Percentiles rank a stretch among this genome's conserved stretches.
Evolutionary conservation across 441 rosid genomes (phyloP).

Genomic region (Populus hybrid): DNA sequence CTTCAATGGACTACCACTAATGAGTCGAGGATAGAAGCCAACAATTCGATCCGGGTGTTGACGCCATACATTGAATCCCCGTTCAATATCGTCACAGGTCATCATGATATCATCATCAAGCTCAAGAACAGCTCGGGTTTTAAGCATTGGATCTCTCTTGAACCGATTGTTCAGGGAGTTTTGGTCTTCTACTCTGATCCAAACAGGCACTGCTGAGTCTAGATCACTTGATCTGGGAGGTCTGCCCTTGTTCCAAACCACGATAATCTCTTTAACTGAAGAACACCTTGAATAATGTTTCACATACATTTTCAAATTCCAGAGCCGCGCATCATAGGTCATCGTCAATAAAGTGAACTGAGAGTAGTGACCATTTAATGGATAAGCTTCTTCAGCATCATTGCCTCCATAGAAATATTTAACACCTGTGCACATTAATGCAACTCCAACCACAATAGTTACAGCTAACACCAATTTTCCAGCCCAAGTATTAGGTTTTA

Average conservation of each 20-base stretch:
- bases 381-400: constrained; percentile 71
- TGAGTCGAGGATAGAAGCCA: constrained; percentile 83
- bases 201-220: constrained; percentile 81
- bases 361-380: constrained; percentile 62
- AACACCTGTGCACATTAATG: constrained; percentile 51
- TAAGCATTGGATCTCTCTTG: constrained; percentile 60
- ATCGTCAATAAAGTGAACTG: constrained; percentile 87
- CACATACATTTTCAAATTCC: constrained; percentile 93
- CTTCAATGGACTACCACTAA: constrained; percentile 47
- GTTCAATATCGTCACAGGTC: constrained; percentile 77
- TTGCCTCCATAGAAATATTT: constrained; percentile 70
- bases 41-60: constrained; percentile 76
- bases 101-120: constrained; percentile 99
- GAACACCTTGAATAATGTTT: constrained; percentile 93
- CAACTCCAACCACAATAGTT: constrained; percentile 47
- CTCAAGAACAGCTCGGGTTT: constrained; percentile 81
- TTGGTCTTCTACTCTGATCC: constrained; percentile 64
- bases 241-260: constrained; percentile 92
- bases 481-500: constrained; percentile 46
- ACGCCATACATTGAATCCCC: constrained; percentile 92
- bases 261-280: constrained; percentile 86
- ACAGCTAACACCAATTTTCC: constrained; percentile 56
- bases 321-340: constrained; percentile 96
- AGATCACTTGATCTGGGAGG: constrained; percentile 64
- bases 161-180: constrained; percentile 91